Conservation (phyloP, 495 filamentous ascomycete genomes). For the Penicillium salamii region DNA sequence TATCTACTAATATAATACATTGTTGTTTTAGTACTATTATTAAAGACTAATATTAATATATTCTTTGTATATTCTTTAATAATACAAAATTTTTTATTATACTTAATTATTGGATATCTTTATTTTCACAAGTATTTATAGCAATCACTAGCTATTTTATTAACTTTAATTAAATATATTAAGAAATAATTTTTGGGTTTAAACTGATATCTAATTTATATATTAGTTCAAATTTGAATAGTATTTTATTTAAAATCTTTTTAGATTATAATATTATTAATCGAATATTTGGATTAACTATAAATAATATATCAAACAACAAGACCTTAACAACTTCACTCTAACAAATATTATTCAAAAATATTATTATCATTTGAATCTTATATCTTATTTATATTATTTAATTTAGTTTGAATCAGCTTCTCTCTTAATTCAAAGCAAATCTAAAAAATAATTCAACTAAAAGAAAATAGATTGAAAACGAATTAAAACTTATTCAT, state of each 20-base stretch:
- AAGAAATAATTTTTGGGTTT: background rate
- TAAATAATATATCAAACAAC: no score
- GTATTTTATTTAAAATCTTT: background rate
- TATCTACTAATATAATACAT: no score
- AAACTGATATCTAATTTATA: background rate
- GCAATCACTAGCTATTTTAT: background rate
- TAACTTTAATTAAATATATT: no score
- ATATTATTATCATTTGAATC: slow-evolving; percentile 1
- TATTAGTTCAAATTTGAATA: background rate
- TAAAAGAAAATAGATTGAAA: background rate
- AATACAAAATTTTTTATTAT: background rate
- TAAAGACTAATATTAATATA: no score
- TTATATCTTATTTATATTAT: slow-evolving; percentile 1
- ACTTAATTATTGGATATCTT: background rate
- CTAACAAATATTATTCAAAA: background rate
- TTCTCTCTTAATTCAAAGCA: slow-evolving; percentile 2
- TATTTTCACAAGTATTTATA: background rate
- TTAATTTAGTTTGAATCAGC: slow-evolving; percentile 3
- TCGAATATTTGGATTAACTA: no score
- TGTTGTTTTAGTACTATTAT: no score
- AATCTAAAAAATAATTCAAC: background rate
- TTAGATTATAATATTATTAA: no score
- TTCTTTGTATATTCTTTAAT: slow-evolving; percentile 7
- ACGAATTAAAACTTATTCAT: no score
- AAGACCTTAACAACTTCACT: background rate